A percentile compares a stretch with the other conserved stretches of the same genome.
These are phyloP conservation scores for Leccinellum rugosiceps DNA, from an alignment of 768 basidiomycete species.

Conservation along the genomic window DNA sequence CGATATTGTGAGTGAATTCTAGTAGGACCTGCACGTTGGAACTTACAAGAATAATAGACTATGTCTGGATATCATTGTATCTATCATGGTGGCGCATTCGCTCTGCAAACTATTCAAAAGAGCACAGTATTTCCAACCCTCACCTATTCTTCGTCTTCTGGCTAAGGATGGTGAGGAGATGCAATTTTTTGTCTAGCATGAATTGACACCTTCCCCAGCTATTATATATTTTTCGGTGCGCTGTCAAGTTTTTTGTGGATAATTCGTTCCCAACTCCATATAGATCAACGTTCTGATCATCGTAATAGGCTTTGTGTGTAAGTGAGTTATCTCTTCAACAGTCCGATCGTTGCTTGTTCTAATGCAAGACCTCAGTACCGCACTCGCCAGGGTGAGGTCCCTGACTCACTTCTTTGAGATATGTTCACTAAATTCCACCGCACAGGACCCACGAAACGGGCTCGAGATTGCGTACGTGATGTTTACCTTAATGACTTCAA, in stretches of 20 bases:
- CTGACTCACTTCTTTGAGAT: neutral
- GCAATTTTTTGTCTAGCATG: neutral
- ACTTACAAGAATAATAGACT: neutral
- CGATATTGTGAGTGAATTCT: neutral
- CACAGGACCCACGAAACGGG: slow-evolving; percentile 3
- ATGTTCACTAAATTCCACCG: neutral
- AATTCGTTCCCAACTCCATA: neutral
- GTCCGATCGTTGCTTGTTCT: neutral
- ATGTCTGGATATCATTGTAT: neutral
- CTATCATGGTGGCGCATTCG: slow-evolving; percentile 2
- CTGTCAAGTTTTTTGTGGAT: neutral
- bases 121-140: neutral
- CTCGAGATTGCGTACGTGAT: slow-evolving; percentile 2
- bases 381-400: neutral
- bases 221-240: neutral
- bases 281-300: neutral
- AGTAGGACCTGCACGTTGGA: neutral
- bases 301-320: neutral
- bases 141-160: neutral
- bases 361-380: neutral
- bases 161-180: slow-evolving; percentile 9
- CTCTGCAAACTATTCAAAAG: neutral
- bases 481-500: neutral
- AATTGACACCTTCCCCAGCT: neutral
- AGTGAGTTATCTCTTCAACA: neutral